Base-by-base conservation (phyloP, 345 rosid species). In the Trapa bicornis region DNA sequence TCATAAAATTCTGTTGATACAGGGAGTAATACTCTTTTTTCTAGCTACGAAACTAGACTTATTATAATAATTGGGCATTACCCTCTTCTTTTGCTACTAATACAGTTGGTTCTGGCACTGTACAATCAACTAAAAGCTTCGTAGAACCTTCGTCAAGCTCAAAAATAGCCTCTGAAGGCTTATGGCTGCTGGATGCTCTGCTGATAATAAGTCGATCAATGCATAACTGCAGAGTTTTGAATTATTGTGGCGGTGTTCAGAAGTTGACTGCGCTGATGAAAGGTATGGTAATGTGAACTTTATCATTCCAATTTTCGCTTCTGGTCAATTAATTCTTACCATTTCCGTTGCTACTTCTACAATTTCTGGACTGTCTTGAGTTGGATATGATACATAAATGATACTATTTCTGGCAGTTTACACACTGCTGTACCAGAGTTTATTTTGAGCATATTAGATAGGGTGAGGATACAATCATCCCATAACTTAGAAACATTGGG, bases 201-300 rank as follows among this genome's bases (percentile, higher is more conserved):
- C 75, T 78, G 67, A 65, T 87, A 72, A 69, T 80, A 32, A 79
- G 74, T 36, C 83, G 88, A 58, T 87, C 93, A n/a, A 71, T 85
- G 76, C 88, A 85, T 79, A 87, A 87, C 76, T 83, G 93, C 80
- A 78, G 79, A 75, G 85, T 82, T 68, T 80, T 87, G 79, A 87
- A 84, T 64, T 82, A 76, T 65, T 80, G 80, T 72, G 87, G 89
- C 64, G 93, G 93, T 54, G 74, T 85, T 72, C 89, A 83, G 70
- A 87, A 80, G 78, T 82, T 87, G 58, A 85, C 86, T 39, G 85
- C 86, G 37, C 69, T 87, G 74, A 75, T 87, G 88, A 87, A 87
- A 82, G 93, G 89, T 87, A 70, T 65, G 37, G 33, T 74, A 37
- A 29, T 52, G 62, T 65, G 45, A 66, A 47, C 54, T 61, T 11